Percentiles rank a stretch among this genome's conserved stretches.
These are phyloP conservation scores for Francoa sonchifolia DNA, from an alignment of 441 rosid species.

Conservation along the genomic window DNA sequence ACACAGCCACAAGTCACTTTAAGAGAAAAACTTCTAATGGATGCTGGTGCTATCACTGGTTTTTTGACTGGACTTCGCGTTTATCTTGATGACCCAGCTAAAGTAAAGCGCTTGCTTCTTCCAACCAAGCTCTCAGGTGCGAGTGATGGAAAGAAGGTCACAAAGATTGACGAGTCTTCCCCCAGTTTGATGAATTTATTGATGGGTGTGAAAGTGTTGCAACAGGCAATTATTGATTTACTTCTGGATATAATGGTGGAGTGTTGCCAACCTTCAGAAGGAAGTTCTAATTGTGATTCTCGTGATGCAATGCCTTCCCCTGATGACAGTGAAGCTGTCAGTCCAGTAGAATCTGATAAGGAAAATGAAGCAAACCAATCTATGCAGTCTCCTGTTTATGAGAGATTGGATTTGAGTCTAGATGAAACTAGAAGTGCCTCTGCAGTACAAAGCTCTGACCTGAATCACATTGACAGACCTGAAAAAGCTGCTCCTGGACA, in stretches of 20 bases:
- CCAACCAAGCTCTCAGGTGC: slow-evolving; percentile 73
- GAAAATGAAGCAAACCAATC: slow-evolving; percentile 52
- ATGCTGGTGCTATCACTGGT: slow-evolving; percentile 98
- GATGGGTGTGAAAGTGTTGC: slow-evolving; percentile 98
- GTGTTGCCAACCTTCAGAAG: slow-evolving; percentile 95
- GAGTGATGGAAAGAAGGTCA: slow-evolving; percentile 61
- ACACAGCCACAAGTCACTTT: slow-evolving; percentile 92
- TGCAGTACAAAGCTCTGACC: slow-evolving; percentile 70
- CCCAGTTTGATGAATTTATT: slow-evolving; percentile 97
- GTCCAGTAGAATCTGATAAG: slow-evolving; percentile 53
- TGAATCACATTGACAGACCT: slow-evolving; percentile 30
- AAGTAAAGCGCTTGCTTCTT: slow-evolving; percentile 92
- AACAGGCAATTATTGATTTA: slow-evolving; percentile 95
- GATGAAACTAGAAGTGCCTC: slow-evolving; percentile 53
- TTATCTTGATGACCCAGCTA: slow-evolving; percentile 93
- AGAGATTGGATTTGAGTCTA: slow-evolving; percentile 61
- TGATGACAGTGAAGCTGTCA: slow-evolving; percentile 44
- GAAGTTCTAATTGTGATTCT: slow-evolving; percentile 42
- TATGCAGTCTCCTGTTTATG: slow-evolving; percentile 40
- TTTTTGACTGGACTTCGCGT: slow-evolving; percentile 93
- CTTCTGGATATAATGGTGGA: slow-evolving; percentile 98
- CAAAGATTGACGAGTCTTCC: slow-evolving; percentile 67
- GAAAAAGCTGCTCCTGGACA: slow-evolving; percentile 46
- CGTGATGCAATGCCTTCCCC: slow-evolving; percentile 47
- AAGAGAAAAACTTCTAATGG: slow-evolving; percentile 95